A percentile compares a stretch with the other conserved stretches of the same genome.
These are phyloP conservation scores for Pisolithus sp. DNA, from an alignment of 768 basidiomycete species.

Conservation along the genomic window DNA sequence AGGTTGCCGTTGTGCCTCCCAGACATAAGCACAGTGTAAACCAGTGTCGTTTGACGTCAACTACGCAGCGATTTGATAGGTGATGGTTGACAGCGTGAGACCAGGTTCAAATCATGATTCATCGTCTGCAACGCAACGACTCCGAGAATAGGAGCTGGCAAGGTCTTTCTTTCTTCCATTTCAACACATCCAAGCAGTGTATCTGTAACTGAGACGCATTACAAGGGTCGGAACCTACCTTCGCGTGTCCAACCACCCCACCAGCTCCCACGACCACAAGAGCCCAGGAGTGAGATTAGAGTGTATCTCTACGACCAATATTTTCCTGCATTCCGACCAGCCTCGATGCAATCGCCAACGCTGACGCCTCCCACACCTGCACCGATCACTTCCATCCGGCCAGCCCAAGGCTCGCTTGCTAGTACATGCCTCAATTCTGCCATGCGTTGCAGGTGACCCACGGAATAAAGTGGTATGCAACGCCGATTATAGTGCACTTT, in stretches of 20 bases:
- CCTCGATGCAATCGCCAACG: constrained; percentile 77
- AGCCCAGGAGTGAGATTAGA: constrained; percentile 8
- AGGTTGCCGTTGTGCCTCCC: no score
- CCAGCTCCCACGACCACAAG: not conserved
- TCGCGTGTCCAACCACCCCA: not conserved
- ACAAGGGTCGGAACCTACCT: not conserved
- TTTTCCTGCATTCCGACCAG: constrained; percentile 53
- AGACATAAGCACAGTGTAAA: no score
- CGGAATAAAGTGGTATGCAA: constrained; percentile 74
- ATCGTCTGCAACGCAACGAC: not conserved
- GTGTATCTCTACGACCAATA: constrained; percentile 29
- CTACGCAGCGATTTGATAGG: no score
- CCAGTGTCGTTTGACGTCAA: no score
- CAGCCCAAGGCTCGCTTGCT: constrained; percentile 35
- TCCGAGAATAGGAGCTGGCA: not conserved
- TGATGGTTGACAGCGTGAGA: no score
- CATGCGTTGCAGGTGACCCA: constrained; percentile 72
- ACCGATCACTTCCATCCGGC: constrained; percentile 62
- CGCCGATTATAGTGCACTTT: constrained; percentile 46
- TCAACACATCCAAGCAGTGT: not conserved
- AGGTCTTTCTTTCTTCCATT: not conserved
- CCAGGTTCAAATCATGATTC: not conserved
- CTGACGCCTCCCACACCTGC: constrained; percentile 85
- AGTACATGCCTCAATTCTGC: constrained; percentile 45
- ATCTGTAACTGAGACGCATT: not conserved